Conservation (phyloP, 192 early-diverging fungal species). For the Rhizoclosmatium globosum region DNA sequence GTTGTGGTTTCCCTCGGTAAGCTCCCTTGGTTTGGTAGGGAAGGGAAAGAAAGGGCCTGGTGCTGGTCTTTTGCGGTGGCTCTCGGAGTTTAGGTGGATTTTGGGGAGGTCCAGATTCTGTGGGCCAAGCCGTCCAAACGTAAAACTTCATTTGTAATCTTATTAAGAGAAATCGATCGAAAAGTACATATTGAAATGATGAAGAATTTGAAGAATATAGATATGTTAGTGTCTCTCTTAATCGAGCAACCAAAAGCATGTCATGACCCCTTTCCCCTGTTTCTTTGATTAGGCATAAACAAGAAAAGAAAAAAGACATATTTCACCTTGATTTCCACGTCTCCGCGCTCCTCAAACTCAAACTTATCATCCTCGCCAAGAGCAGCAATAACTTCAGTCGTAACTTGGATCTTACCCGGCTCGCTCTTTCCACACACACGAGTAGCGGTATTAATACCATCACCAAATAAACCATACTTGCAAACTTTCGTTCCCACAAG, state of each 20-base stretch:
- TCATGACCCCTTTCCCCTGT: conserved; percentile 50
- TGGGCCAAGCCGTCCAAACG: background rate
- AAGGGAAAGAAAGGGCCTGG: background rate
- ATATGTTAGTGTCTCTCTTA: background rate
- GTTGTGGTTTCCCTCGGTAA: no score
- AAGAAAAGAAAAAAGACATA: background rate
- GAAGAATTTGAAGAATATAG: background rate
- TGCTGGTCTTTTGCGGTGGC: background rate
- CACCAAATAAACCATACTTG: conserved; percentile 49
- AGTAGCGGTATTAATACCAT: conserved; percentile 45
- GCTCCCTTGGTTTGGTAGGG: no score
- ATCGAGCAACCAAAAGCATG: conserved; percentile 45
- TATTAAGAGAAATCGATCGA: background rate
- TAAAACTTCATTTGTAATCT: background rate
- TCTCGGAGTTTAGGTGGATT: background rate
- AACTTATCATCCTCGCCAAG: conserved; percentile 32
- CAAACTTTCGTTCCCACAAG: conserved; percentile 50
- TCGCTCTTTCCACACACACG: conserved; percentile 44
- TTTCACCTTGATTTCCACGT: conserved; percentile 35
- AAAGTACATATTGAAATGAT: background rate
- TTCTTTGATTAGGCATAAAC: background rate
- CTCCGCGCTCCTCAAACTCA: conserved; percentile 42
- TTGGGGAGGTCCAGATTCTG: background rate
- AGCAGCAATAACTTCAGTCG: conserved; percentile 13
- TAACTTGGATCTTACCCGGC: conserved; percentile 42